Evolutionary conservation across 2,329 filamentous ascomycete species (phyloP), one percentile per base, ranked within the genome.

Genomic region (Aureobasidium vineae): DNA sequence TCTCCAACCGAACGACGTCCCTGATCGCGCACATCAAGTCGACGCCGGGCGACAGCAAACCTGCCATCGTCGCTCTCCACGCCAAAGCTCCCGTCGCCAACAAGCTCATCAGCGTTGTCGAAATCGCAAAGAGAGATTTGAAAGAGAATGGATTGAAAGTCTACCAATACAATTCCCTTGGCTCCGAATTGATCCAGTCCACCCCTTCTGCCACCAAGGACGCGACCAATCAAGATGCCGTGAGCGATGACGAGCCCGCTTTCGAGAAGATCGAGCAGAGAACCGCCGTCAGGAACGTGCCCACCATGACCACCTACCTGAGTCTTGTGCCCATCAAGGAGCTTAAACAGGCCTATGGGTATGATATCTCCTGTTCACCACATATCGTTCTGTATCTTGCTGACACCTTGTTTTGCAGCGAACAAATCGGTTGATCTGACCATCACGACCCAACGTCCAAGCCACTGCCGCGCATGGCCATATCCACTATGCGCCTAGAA

Each of bases 41-140:
- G 8, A 36, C 31, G 5, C 38, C 61, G 7, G 52, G 43, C 36
- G 60, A 66, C 57, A 57, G 66, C 36, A 79, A 79, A 68, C 75
- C 78, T 1, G 71, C 69, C 21, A 69, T 85, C 0, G 72, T 81
- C 10, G 70, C 77, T 41, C 68, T 83, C 11, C 71, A 74, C 50
- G 77, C 80, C 16, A 77, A 78, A 63, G 73, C 76, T 3, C 69
- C 71, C 16, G 74, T 72, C 3, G 82, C 85, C 1, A 82, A 81
- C 75, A 92, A 92, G 75, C 79, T 91, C 71, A 84, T 91, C 71
- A 88, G 85, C 4, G 83, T 91, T 53, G 82, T 83, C 52, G 89
- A 92, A 75, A 86, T 90, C 45, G 73, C 72, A n/a, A 78, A 78
- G 67, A 73, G 76, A 73, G 66, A 78, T 19, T 73, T 76, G 19